Conservation (phyloP, 2,329 filamentous ascomycete genomes). For the Penicillium olsonii region DNA sequence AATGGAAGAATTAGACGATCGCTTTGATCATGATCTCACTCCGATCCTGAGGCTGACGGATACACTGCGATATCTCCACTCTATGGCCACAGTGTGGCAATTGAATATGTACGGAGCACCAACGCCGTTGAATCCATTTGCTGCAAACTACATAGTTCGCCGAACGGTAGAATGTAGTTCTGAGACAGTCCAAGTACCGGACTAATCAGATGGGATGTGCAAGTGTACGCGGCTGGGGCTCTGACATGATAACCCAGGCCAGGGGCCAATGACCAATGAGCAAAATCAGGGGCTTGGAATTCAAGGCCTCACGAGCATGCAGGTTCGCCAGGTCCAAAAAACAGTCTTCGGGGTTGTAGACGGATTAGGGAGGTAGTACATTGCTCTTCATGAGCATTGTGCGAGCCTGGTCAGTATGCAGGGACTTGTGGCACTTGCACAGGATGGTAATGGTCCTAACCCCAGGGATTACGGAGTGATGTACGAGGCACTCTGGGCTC, state of each 20-base stretch:
- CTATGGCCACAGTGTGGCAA: neutral
- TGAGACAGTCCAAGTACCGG: neutral
- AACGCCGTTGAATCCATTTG: no score
- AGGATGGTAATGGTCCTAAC: no score
- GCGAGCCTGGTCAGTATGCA: slow-evolving; percentile 2
- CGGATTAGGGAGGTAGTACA: slow-evolving; percentile 13
- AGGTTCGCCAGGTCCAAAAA: neutral
- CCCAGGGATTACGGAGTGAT: no score
- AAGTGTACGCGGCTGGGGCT: neutral
- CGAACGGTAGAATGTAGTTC: no score
- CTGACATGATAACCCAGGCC: neutral
- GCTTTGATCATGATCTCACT: slow-evolving; percentile 17
- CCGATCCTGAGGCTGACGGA: slow-evolving; percentile 2
- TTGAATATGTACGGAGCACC: neutral
- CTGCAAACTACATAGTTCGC: neutral
- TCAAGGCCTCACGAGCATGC: neutral
- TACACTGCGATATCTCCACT: neutral
- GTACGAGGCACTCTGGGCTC: no score
- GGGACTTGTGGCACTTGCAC: slow-evolving; percentile 1
- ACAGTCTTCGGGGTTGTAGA: slow-evolving; percentile 13
- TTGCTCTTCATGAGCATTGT: slow-evolving; percentile 5
- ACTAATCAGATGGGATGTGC: neutral
- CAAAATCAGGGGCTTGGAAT: neutral
- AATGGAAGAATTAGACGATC: slow-evolving; percentile 27
- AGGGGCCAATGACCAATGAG: neutral